Evolutionary conservation across 495 filamentous ascomycete genomes (phyloP).

Genomic region (Xylaria venustula): DNA sequence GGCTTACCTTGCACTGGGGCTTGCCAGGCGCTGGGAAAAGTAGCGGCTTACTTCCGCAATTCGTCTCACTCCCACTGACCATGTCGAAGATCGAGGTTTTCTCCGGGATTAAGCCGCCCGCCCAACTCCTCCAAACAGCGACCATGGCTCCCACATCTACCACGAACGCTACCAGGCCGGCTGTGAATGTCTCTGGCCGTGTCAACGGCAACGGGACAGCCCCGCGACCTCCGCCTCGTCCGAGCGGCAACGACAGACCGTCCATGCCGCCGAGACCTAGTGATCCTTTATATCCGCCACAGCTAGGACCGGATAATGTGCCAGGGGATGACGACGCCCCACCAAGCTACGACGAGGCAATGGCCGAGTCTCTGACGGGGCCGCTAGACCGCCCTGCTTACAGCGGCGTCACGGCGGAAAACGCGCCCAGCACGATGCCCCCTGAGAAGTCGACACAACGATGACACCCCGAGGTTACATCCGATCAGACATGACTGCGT

Average conservation of each 20-base stretch:
- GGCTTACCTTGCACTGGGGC: slow-evolving; percentile 66
- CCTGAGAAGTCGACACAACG: slow-evolving; percentile 28
- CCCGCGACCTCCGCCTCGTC: slow-evolving; percentile 23
- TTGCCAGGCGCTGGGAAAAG: slow-evolving; percentile 18
- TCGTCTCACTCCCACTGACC: slow-evolving; percentile 70
- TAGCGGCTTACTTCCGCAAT: slow-evolving; percentile 49
- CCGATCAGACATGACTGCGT: not conserved
- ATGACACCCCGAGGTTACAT: not conserved
- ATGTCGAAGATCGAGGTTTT: slow-evolving; percentile 73
- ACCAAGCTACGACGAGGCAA: slow-evolving; percentile 88
- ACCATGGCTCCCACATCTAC: slow-evolving; percentile 5
- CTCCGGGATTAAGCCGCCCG: slow-evolving; percentile 86
- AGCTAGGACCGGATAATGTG: slow-evolving; percentile 40
- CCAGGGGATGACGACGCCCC: slow-evolving; percentile 60
- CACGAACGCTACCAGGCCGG: not conserved
- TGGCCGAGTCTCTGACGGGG: slow-evolving; percentile 67
- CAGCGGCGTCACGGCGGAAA: slow-evolving; percentile 49
- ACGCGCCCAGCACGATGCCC: slow-evolving; percentile 43
- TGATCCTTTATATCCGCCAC: slow-evolving; percentile 48
- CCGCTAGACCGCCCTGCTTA: slow-evolving; percentile 43
- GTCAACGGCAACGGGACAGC: slow-evolving; percentile 27
- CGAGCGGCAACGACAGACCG: slow-evolving; percentile 22
- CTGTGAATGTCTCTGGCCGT: not conserved
- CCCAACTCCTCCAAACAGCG: slow-evolving; percentile 63
- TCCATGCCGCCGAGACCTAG: slow-evolving; percentile 18